phyloP scores from a whole-genome alignment of 2,329 filamentous ascomycete species.

The Orbilia quercus region DNA sequence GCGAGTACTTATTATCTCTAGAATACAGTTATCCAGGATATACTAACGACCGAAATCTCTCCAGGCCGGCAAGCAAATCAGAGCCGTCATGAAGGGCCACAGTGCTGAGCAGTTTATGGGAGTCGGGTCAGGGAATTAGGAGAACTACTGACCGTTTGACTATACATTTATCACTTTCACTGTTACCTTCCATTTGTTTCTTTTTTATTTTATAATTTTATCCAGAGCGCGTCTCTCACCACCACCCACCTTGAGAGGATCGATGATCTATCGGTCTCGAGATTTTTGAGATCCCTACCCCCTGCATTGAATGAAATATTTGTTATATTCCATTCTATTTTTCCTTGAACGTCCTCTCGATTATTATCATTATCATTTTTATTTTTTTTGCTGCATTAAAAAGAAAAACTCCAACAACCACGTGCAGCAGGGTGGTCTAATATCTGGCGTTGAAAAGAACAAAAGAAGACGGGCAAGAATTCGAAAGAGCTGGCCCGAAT shows the following conservation, averaged over 20 bases:
- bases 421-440: background rate
- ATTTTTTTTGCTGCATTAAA: too few species aligned
- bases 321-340: too few species aligned
- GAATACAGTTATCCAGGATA: background rate
- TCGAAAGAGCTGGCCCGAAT: too few species aligned
- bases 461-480: background rate
- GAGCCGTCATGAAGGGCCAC: slow-evolving; percentile 28
- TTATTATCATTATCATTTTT: too few species aligned
- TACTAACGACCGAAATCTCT: slow-evolving; percentile 10
- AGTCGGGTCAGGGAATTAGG: slow-evolving; percentile 54
- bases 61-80: slow-evolving; percentile 45
- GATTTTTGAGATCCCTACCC: slow-evolving; percentile 49
- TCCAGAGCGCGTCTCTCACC: too few species aligned
- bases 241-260: background rate
- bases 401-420: background rate
- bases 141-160: background rate
- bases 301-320: slow-evolving; percentile 30
- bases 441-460: background rate
- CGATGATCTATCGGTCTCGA: slow-evolving; percentile 12
- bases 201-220: too few species aligned
- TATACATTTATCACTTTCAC: slow-evolving; percentile 15
- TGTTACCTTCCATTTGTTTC: too few species aligned
- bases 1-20: background rate
- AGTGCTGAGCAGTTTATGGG: slow-evolving; percentile 53
- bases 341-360: too few species aligned